Conservation (phyloP, 2,329 filamentous ascomycete species). For the Colletotrichum sp. region DNA sequence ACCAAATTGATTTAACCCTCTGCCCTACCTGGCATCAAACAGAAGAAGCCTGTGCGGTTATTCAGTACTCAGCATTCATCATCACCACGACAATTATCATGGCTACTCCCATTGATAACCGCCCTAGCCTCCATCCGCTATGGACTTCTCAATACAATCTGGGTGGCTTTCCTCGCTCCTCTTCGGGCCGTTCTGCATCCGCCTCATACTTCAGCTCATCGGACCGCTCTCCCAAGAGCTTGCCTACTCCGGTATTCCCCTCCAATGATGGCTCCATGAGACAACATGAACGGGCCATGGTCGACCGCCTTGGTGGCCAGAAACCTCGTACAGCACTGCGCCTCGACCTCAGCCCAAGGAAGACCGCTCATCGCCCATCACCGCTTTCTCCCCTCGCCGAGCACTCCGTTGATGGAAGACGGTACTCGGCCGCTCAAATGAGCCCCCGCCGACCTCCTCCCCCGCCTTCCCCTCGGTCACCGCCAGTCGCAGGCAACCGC, state of each 20-base stretch:
- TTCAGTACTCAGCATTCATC: background rate
- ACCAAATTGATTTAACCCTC: background rate
- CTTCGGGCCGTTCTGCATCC: background rate
- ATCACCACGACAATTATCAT: constrained; percentile 2
- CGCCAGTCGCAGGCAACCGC: constrained; percentile 14
- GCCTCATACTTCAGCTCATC: constrained; percentile 29
- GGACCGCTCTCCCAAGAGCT: constrained; percentile 29
- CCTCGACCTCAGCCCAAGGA: constrained; percentile 9
- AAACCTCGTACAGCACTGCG: constrained; percentile 25
- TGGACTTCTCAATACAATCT: constrained; percentile 35
- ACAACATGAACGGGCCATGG: constrained; percentile 38
- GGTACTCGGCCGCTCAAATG: constrained; percentile 6
- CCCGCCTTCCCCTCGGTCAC: constrained; percentile 20
- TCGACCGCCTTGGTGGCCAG: constrained; percentile 35
- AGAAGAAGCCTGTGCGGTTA: background rate
- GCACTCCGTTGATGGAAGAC: background rate
- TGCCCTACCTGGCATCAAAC: background rate
- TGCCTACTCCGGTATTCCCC: constrained; percentile 39
- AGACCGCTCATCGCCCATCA: constrained; percentile 5
- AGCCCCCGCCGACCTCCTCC: constrained; percentile 15
- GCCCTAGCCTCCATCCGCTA: constrained; percentile 31
- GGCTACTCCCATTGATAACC: constrained; percentile 20
- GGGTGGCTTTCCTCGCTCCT: constrained; percentile 24
- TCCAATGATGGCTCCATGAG: constrained; percentile 38
- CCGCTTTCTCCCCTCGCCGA: constrained; percentile 18